Evolutionary conservation across 1,284 basidiomycete species (phyloP), one percentile per base, ranked within the genome.

Genomic region (Phylloporus sp.): DNA sequence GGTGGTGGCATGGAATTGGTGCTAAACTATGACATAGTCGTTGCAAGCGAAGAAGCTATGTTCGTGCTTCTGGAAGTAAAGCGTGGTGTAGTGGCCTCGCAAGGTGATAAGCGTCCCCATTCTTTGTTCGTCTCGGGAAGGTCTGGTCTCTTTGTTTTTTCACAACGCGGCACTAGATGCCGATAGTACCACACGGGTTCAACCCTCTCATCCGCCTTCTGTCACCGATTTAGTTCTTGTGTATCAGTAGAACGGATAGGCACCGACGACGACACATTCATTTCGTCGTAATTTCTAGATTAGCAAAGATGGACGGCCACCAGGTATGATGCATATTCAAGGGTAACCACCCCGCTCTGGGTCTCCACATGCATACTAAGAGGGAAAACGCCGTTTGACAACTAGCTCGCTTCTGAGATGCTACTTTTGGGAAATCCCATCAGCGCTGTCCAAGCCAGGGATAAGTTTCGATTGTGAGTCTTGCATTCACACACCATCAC

Each of bases 51-150:
- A 51, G 83, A 88, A 17, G 89, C 91, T 10, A 86, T 84, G 62
- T 90, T 96, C 64, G 91, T 86, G 5, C 81, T 95, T 40, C 93
- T 93, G 0, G 94, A 96, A 70, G 94, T 94, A 4, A 89, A 88
- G 74, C 83, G 91, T 49, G 94, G 94, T 0, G 93, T 94, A 3
- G 75, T 90, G 28, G 93, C 91, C 13, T 79, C 84, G 15, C 87
- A 90, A 70, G 94, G 94, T 70, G 93, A 92, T 84, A 73, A 72
- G 79, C 80, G 61, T 50, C 42, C 6, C 31, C 20, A 29, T 29
- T 29, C 42, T 46, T 47, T 32, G 42, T 53, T 28, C 8, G 15
- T 34, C 52, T n/a, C 13, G 28, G 29, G 18, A 49, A 55, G 11
- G 11, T 40, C 22, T 47, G 15, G 52, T 22, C 11, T 37, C 20